These are phyloP conservation scores for Eucalyptus lansdowneana DNA, from an alignment of 345 rosid genomes.

Conservation along the genomic window DNA sequence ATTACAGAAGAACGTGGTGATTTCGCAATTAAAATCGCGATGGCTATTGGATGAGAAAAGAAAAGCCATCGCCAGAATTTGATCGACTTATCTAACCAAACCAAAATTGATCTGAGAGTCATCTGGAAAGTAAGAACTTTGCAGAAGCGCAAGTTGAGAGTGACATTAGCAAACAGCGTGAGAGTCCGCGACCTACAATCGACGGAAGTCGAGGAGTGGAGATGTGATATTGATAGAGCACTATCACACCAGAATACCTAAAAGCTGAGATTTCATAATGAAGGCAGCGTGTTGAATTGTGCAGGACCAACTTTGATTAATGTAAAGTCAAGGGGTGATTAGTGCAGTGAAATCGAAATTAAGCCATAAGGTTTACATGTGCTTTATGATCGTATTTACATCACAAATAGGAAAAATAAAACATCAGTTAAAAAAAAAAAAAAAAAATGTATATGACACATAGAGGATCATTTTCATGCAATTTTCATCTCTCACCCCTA, in stretches of 20 bases:
- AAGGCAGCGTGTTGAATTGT: fast-evolving
- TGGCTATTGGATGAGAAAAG: background rate
- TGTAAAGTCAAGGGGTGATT: too few species aligned
- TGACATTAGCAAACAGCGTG: background rate
- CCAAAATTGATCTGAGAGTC: background rate
- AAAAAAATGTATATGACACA: background rate
- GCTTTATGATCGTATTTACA: background rate
- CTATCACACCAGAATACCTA: too few species aligned
- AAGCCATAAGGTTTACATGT: background rate
- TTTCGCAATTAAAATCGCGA: background rate
- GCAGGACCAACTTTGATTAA: too few species aligned
- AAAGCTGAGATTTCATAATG: too few species aligned
- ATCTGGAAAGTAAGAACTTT: background rate
- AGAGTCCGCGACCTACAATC: too few species aligned
- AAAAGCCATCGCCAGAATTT: background rate
- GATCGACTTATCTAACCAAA: background rate
- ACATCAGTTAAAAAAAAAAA: background rate
- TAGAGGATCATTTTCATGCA: background rate
- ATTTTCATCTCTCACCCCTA: too few species aligned
- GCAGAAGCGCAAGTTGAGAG: background rate
- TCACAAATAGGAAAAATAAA: background rate
- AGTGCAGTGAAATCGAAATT: too few species aligned
- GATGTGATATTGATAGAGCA: too few species aligned
- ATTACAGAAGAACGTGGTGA: background rate
- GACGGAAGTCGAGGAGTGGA: too few species aligned